Conservation (phyloP, 257 asterid species). For the Eucommia ulmoides region DNA sequence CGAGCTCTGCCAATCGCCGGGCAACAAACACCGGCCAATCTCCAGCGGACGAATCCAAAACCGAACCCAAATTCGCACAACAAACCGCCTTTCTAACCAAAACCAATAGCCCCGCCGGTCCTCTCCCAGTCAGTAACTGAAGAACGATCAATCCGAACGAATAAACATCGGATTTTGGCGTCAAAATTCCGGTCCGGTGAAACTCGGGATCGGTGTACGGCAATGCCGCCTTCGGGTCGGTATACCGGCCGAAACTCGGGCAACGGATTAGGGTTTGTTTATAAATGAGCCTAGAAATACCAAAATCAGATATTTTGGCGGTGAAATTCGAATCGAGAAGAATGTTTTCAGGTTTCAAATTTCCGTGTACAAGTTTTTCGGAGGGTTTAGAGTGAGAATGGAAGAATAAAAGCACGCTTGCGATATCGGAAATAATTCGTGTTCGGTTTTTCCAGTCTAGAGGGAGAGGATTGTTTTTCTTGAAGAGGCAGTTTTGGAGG, state of each 20-base stretch:
- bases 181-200: constrained; percentile 36
- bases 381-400: constrained; percentile 41
- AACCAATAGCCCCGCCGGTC: constrained; percentile 27
- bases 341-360: constrained; percentile 60
- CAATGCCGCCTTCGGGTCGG: constrained; percentile 29
- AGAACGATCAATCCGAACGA: constrained; percentile 67
- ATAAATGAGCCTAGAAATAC: constrained; percentile 35
- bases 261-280: constrained; percentile 43
- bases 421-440: constrained; percentile 46
- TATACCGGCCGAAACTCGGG: constrained; percentile 47
- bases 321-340: constrained; percentile 39
- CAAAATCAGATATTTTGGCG: constrained; percentile 60
- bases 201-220: constrained; percentile 67
- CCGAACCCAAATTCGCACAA: constrained; percentile 25
- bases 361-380: constrained; percentile 47
- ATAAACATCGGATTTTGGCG: constrained; percentile 57
- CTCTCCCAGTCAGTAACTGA: constrained; percentile 57
- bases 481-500: constrained; percentile 44
- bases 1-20: constrained; percentile 61
- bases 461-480: constrained; percentile 20
- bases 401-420: constrained; percentile 49
- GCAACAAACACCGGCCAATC: constrained; percentile 64
- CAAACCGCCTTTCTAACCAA: constrained; percentile 39
- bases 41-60: constrained; percentile 64
- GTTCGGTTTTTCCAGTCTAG: constrained; percentile 65